These are phyloP conservation scores for Stemphylium lycopersici DNA, from an alignment of 2,329 filamentous ascomycete species.

Conservation along the genomic window DNA sequence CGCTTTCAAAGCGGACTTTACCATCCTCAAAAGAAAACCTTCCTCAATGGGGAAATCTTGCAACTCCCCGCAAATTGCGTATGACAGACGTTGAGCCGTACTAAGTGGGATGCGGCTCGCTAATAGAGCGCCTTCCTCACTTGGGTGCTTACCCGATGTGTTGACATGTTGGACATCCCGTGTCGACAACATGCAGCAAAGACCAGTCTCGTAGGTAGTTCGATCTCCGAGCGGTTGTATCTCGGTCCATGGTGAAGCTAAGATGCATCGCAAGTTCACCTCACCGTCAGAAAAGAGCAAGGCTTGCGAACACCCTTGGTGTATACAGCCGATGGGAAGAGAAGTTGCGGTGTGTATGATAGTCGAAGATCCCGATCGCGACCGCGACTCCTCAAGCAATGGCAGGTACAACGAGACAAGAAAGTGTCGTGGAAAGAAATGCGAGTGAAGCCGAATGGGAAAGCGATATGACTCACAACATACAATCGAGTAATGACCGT, in stretches of 20 bases:
- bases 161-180: not conserved
- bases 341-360: not conserved
- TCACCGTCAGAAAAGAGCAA: not conserved
- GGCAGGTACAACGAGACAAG: constrained; percentile 1
- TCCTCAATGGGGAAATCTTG: no score
- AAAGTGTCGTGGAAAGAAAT: not conserved
- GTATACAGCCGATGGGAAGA: not conserved
- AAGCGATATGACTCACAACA: not conserved
- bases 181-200: not conserved
- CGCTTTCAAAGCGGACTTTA: no score
- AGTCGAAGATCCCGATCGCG: no score
- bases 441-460: not conserved
- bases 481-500: not conserved
- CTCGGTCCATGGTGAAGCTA: not conserved
- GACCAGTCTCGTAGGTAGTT: not conserved
- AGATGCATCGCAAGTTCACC: not conserved
- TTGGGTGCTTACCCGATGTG: not conserved
- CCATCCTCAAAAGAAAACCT: no score
- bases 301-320: no score
- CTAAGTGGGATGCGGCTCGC: not conserved
- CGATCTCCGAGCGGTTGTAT: not conserved
- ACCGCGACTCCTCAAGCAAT: no score
- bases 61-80: not conserved
- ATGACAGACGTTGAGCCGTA: not conserved
- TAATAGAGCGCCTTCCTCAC: not conserved